Conservation (phyloP, 1,139 yeast species). For the Diutina siamensis region DNA sequence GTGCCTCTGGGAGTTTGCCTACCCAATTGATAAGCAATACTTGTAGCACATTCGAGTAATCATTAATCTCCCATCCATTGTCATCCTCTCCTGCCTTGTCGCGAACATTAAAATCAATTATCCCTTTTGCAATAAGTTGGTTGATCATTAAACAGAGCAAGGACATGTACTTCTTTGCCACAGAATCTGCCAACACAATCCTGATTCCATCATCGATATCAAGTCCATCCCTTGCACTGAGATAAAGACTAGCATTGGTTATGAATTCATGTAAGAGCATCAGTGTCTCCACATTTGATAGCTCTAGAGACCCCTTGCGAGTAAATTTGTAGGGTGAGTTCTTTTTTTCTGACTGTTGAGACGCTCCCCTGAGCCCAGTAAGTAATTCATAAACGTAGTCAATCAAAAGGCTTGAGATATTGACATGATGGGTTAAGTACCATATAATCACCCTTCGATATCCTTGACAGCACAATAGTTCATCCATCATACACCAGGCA, state of each 20-base stretch:
- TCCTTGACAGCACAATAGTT: constrained; percentile 55
- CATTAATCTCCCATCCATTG: constrained; percentile 8
- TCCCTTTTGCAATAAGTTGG: constrained; percentile 31
- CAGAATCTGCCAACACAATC: constrained; percentile 25
- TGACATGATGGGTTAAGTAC: constrained; percentile 51
- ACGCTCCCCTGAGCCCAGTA: constrained; percentile 39
- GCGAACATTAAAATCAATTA: constrained; percentile 23
- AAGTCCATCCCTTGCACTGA: constrained; percentile 18
- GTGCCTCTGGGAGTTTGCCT: constrained; percentile 21
- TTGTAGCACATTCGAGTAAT: constrained; percentile 11
- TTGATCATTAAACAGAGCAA: constrained; percentile 52
- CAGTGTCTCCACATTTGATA: constrained; percentile 47
- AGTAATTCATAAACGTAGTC: constrained; percentile 54
- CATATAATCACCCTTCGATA: constrained; percentile 52
- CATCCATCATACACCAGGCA: constrained; percentile 49
- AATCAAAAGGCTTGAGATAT: constrained; percentile 36
- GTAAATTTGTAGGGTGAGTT: constrained; percentile 27
- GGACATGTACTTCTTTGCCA: constrained; percentile 38
- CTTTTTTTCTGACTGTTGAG: constrained; percentile 12
- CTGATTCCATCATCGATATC: constrained; percentile 25
- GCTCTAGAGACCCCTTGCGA: constrained; percentile 38
- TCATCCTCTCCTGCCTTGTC: constrained; percentile 12
- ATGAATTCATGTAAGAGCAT: constrained; percentile 65
- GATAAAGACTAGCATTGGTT: constrained; percentile 38
- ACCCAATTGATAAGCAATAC: constrained; percentile 11